Evolutionary conservation across 2,329 filamentous ascomycete genomes (phyloP).

Genomic region (Colletotrichum australisinense): DNA sequence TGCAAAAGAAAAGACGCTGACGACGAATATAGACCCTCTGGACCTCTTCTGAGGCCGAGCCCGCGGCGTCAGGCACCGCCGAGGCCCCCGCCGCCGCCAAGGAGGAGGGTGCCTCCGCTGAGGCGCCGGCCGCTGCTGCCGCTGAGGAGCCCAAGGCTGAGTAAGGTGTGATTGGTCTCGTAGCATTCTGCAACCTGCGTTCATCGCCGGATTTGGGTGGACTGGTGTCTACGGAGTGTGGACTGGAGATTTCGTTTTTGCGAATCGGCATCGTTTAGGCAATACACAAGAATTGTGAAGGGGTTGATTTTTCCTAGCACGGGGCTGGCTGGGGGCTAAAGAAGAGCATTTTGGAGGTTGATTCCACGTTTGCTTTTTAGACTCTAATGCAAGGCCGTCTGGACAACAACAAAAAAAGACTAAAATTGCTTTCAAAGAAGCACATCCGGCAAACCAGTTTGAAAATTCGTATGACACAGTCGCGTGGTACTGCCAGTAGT

Average conservation of each 20-base stretch:
- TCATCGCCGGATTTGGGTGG: slow-evolving; percentile 59
- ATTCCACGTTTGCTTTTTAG: slow-evolving; percentile 62
- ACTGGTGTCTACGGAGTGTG: slow-evolving; percentile 74
- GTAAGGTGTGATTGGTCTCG: slow-evolving; percentile 51
- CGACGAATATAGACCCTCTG: slow-evolving; percentile 81
- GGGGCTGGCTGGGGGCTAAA: slow-evolving; percentile 52
- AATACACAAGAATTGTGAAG: slow-evolving; percentile 52
- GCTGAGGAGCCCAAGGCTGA: slow-evolving; percentile 78
- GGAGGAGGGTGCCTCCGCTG: slow-evolving; percentile 31
- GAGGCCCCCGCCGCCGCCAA: slow-evolving; percentile 65
- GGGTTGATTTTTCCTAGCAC: slow-evolving; percentile 52
- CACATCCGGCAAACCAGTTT: slow-evolving; percentile 11
- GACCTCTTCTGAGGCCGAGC: slow-evolving; percentile 98
- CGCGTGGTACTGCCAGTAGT: background rate
- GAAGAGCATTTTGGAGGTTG: slow-evolving; percentile 61
- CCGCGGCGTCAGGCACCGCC: slow-evolving; percentile 66
- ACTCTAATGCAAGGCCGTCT: slow-evolving; percentile 67
- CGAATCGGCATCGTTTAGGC: slow-evolving; percentile 61
- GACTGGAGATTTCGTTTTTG: slow-evolving; percentile 68
- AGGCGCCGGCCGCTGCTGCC: slow-evolving; percentile 52
- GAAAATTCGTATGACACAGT: background rate
- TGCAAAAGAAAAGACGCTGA: slow-evolving; percentile 42
- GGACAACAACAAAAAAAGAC: slow-evolving; percentile 65
- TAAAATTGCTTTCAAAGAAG: slow-evolving; percentile 56
- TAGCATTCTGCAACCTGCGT: slow-evolving; percentile 47